Percentiles rank a stretch among this genome's conserved stretches.
Conservation (phyloP, 768 basidiomycete genomes). For the Termitomyces sp. region DNA sequence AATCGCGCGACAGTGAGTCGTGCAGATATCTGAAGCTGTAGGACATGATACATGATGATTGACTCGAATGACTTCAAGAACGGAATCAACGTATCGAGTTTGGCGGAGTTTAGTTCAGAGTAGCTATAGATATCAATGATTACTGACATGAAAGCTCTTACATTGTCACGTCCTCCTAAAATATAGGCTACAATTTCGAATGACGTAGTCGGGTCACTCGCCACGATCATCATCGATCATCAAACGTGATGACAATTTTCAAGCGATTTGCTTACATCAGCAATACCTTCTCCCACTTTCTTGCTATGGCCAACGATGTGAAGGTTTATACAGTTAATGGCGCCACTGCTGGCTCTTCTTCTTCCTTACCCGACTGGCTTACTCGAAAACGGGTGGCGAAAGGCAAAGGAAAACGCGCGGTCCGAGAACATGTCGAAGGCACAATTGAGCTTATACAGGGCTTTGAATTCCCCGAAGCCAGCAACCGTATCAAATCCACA, state of each 20-base stretch:
- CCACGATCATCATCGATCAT: no score
- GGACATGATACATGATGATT: no score
- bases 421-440: constrained; percentile 76
- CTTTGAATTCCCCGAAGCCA: constrained; percentile 97
- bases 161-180: no score
- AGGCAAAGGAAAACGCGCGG: constrained; percentile 64
- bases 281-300: neutral
- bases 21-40: no score
- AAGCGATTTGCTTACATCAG: constrained; percentile 9
- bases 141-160: no score
- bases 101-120: no score
- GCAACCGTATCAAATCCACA: constrained; percentile 87
- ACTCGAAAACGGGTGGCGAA: constrained; percentile 64
- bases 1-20: no score
- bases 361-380: constrained; percentile 94
- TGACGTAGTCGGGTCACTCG: no score
- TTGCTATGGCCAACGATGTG: constrained; percentile 36
- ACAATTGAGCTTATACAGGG: constrained; percentile 91
- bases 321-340: constrained; percentile 98
- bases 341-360: constrained; percentile 80
- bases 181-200: no score
- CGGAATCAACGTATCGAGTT: no score
- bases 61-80: no score
- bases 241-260: constrained; percentile 4
- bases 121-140: no score